These are phyloP conservation scores for Erucastrum elatum DNA, from an alignment of 345 rosid species.

Conservation along the genomic window DNA sequence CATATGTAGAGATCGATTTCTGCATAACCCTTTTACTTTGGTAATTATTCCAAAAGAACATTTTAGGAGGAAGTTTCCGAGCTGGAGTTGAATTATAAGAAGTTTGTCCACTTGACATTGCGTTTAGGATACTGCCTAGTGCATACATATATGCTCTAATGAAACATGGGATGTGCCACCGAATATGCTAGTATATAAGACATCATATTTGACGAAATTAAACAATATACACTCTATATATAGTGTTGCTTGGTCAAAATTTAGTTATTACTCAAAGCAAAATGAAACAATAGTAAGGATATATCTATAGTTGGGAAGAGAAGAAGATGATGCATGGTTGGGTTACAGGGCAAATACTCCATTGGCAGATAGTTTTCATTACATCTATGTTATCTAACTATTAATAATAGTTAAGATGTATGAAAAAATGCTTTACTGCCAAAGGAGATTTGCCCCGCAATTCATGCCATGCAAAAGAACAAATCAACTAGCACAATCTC, in stretches of 20 bases:
- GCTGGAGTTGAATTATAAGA: background rate
- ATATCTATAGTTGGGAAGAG: background rate
- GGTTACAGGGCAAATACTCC: constrained; percentile 37
- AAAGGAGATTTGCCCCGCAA: constrained; percentile 44
- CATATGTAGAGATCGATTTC: background rate
- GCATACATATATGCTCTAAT: constrained; percentile 12
- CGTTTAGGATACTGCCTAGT: constrained; percentile 5
- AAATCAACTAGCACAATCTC: background rate
- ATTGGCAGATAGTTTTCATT: constrained; percentile 27
- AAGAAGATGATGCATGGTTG: constrained; percentile 29
- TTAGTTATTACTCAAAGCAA: background rate
- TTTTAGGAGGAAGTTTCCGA: background rate
- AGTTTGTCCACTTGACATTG: background rate
- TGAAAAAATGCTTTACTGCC: constrained; percentile 23
- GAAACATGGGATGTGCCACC: constrained; percentile 32
- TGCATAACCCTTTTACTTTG: background rate
- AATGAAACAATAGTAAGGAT: background rate
- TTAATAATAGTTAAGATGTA: background rate
- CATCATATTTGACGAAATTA: background rate
- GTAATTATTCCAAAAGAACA: background rate
- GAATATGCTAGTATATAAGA: constrained; percentile 31
- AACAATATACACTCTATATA: constrained; percentile 25
- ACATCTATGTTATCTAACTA: background rate
- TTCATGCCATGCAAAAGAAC: constrained; percentile 21
- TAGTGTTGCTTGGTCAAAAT: background rate